Evolutionary conservation across 352 stramenopile genomes (phyloP).

Genomic region (Thraustochytrium striatum): DNA sequence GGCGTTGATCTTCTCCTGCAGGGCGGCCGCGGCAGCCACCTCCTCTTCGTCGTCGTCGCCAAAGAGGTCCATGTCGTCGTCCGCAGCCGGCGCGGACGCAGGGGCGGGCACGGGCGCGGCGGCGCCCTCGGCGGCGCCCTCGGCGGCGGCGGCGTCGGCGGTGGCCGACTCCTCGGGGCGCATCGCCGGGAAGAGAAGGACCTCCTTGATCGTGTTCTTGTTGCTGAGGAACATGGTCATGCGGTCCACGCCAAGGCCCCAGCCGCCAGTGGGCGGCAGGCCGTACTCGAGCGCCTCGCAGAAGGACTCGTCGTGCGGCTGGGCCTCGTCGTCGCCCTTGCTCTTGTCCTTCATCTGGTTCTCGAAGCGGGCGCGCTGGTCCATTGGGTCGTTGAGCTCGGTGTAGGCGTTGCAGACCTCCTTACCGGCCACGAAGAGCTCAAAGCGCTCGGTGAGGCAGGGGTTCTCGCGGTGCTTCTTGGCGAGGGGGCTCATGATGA

Average conservation of each 20-base stretch:
- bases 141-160: neutral
- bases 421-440: slow-evolving; percentile 91
- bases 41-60: slow-evolving; percentile 61
- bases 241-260: slow-evolving; percentile 93
- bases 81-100: slow-evolving; percentile 52
- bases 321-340: slow-evolving; percentile 76
- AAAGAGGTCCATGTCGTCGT: slow-evolving; percentile 52
- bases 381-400: slow-evolving; percentile 95
- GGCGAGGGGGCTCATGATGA: slow-evolving; percentile 92
- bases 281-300: slow-evolving; percentile 94
- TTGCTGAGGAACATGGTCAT: slow-evolving; percentile 97
- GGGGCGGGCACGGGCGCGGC: slow-evolving; percentile 35
- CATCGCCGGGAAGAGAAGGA: slow-evolving; percentile 98
- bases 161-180: slow-evolving; percentile 72
- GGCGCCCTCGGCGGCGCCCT: neutral
- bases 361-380: slow-evolving; percentile 91
- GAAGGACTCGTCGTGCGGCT: slow-evolving; percentile 93
- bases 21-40: slow-evolving; percentile 54
- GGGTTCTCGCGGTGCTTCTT: slow-evolving; percentile 70
- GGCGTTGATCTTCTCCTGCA: slow-evolving; percentile 49
- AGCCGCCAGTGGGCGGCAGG: slow-evolving; percentile 91
- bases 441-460: slow-evolving; percentile 93
- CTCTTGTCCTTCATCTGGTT: slow-evolving; percentile 75
- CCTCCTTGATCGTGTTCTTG: slow-evolving; percentile 98
- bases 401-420: slow-evolving; percentile 98